These are phyloP conservation scores for Arachnomyces sp. DNA, from an alignment of 2,329 filamentous ascomycete genomes.

Conservation along the genomic window DNA sequence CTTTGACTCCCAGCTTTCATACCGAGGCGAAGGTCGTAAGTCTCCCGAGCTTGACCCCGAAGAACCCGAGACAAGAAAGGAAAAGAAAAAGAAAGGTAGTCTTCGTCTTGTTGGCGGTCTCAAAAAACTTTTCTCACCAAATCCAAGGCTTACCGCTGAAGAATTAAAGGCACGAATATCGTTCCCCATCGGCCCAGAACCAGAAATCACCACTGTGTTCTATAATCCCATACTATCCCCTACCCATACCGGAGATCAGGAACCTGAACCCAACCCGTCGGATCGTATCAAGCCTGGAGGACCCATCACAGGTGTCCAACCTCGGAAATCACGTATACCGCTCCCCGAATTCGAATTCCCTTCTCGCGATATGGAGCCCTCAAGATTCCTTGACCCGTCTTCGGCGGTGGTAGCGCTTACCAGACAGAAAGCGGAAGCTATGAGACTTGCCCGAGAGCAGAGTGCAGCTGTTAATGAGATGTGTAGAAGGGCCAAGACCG, in stretches of 20 bases:
- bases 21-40: no score
- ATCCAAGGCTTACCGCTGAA: conserved; percentile 1
- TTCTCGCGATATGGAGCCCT: conserved; percentile 18
- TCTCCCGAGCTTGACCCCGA: no score
- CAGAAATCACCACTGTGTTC: neutral
- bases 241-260: neutral
- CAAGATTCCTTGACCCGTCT: conserved; percentile 31
- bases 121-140: conserved; percentile 9
- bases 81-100: conserved; percentile 7
- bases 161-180: neutral
- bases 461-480: conserved; percentile 38
- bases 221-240: conserved; percentile 7
- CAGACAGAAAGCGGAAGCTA: conserved; percentile 41
- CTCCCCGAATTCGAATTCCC: conserved; percentile 5
- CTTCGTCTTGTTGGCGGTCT: conserved; percentile 7
- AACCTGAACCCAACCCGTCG: no score
- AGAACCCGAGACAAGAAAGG: conserved; percentile 1
- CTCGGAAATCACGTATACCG: conserved; percentile 3
- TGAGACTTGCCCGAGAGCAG: conserved; percentile 39
- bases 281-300: neutral
- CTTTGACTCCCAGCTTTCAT: no score
- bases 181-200: neutral
- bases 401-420: conserved; percentile 38
- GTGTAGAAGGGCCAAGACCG: conserved; percentile 37
- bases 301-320: neutral